Base-by-base conservation (phyloP, 768 basidiomycete species). In the Thelephora aurantiotincta region DNA sequence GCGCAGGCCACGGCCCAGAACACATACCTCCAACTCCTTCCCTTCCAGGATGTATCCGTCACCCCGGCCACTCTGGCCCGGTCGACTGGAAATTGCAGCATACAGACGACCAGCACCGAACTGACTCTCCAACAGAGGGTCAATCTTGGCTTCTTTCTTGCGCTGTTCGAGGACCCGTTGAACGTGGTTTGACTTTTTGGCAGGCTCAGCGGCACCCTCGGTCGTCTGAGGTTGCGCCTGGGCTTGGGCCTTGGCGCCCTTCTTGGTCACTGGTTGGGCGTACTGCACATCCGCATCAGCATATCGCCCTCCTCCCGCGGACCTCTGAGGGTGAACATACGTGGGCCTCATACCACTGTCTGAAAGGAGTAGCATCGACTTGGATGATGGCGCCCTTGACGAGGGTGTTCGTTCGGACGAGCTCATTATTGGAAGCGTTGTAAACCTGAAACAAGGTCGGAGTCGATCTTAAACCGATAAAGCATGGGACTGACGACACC, bases 381-480 rank as follows among this genome's bases (percentile, higher is more conserved):
- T 98, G 93, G 68, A 99, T 88, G 70, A 99, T 85, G 55, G 86
- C 86, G 52, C 83, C 75, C 75, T 94, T 97, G 64, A 99, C 96
- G 49, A 99, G 82, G 48, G 96, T 99, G 74, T 99, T 98, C 60
- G 96, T 99, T 60, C 96, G 89, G 63, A 99, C 94, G 61, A 98
- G 81, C 70, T 99, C 96, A 72, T 99, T 99, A 81, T 98, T 99
- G 54, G 96, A 93, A 42, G 96, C 80, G 67, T 98, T 99, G 80
- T 98, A 99, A 44, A 91, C 87, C 91, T 93, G 52, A 3, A 38
- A 36, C 1, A 19, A 2, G 18, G 23, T 7, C 16, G 37, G 33
- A 18, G 16, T 33, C 44, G 11, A 46, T 41, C 22, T 1, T 6
- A 19, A 35, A 42, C 22, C 11, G 11, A 33, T 48, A 20, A 13